Evolutionary conservation across 768 basidiomycete genomes (phyloP).

Genomic region (Leccinellum rugosiceps): DNA sequence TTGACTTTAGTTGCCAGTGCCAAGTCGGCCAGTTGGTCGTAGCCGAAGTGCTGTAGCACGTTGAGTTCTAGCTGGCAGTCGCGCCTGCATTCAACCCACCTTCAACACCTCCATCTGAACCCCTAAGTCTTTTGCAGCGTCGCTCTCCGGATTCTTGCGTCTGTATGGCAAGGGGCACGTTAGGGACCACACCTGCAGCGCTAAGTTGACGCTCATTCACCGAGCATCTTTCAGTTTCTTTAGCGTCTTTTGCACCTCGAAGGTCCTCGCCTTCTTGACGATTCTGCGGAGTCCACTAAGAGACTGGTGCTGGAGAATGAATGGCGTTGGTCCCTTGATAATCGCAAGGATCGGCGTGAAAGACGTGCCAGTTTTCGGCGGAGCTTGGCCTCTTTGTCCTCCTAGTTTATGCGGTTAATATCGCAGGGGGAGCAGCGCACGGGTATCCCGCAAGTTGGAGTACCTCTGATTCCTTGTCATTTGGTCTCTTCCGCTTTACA

Average conservation of each 20-base stretch:
- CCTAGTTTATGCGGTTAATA: slow-evolving; percentile 21
- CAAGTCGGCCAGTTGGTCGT: slow-evolving; percentile 55
- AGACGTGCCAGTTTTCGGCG: slow-evolving; percentile 55
- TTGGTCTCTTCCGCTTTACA: slow-evolving; percentile 45
- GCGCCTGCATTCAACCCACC: slow-evolving; percentile 37
- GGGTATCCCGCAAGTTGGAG: not conserved
- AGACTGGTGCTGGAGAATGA: slow-evolving; percentile 60
- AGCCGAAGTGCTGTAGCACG: slow-evolving; percentile 48
- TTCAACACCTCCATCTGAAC: slow-evolving; percentile 62
- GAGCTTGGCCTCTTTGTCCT: slow-evolving; percentile 43
- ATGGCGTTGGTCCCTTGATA: slow-evolving; percentile 7
- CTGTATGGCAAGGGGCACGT: slow-evolving; percentile 18
- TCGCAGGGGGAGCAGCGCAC: not conserved
- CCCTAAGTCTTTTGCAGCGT: slow-evolving; percentile 49
- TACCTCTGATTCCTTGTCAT: slow-evolving; percentile 34
- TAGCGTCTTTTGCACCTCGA: slow-evolving; percentile 79
- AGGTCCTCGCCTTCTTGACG: slow-evolving; percentile 75
- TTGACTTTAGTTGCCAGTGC: slow-evolving; percentile 71
- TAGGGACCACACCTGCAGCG: not conserved
- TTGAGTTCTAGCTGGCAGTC: not conserved
- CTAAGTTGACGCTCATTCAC: slow-evolving; percentile 36
- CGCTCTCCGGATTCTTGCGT: slow-evolving; percentile 36
- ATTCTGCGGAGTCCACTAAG: slow-evolving; percentile 70
- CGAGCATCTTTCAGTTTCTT: slow-evolving; percentile 74
- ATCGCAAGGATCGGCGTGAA: slow-evolving; percentile 8